Percentiles rank a stretch among this genome's conserved stretches.
These are phyloP conservation scores for Aureobasidium sp. DNA, from an alignment of 2,329 filamentous ascomycete species.

Conservation along the genomic window DNA sequence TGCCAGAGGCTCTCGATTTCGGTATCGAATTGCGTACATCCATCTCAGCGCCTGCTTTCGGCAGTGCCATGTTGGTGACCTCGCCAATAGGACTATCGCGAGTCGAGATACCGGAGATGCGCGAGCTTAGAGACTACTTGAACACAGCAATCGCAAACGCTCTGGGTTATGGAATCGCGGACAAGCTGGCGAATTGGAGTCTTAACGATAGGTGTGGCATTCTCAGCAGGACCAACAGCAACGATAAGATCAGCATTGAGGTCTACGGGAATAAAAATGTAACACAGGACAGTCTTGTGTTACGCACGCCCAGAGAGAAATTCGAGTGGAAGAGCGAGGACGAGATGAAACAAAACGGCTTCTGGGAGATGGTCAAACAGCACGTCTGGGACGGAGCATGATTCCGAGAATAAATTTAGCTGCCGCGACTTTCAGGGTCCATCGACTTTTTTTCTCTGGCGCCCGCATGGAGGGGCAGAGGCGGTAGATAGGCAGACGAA, in stretches of 20 bases:
- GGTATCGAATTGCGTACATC: constrained; percentile 10
- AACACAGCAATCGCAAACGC: constrained; percentile 6
- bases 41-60: constrained; percentile 8
- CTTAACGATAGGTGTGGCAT: constrained; percentile 20
- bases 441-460: not conserved
- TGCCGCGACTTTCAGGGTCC: constrained; percentile 11
- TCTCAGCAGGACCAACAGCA: constrained; percentile 1
- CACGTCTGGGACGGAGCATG: not conserved
- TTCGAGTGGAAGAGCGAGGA: constrained; percentile 8
- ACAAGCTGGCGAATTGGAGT: constrained; percentile 18
- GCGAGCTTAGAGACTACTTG: constrained; percentile 5
- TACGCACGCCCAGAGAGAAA: not conserved
- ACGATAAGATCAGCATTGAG: constrained; percentile 6
- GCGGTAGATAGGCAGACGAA: not conserved
- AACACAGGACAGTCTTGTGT: not conserved
- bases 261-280: not conserved
- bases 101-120: constrained; percentile 13
- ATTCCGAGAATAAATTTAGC: not conserved
- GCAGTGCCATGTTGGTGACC: constrained; percentile 7
- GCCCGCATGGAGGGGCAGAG: not conserved
- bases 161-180: not conserved
- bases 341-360: constrained; percentile 6
- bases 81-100: not conserved
- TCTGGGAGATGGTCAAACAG: constrained; percentile 8
- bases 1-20: not conserved